Evolutionary conservation across 2,329 filamentous ascomycete species (phyloP).

Genomic region (Proliferodiscus dingleyae): DNA sequence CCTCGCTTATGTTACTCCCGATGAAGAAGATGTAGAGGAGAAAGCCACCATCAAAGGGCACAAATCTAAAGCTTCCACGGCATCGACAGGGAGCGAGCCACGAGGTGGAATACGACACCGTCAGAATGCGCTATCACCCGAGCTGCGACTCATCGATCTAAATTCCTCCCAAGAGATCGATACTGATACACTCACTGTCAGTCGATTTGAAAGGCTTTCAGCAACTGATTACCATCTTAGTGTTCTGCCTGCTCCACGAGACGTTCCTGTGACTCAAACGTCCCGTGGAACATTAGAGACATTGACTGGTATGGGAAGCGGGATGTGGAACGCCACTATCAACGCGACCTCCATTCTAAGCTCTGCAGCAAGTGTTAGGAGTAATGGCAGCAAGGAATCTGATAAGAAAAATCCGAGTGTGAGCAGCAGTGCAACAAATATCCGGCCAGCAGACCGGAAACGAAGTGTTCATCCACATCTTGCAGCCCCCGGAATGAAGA

Average conservation of each 20-base stretch:
- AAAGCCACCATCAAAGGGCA: slow-evolving; percentile 33
- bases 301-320: slow-evolving; percentile 64
- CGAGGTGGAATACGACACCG: slow-evolving; percentile 63
- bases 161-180: slow-evolving; percentile 77
- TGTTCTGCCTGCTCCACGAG: slow-evolving; percentile 71
- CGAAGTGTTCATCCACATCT: slow-evolving; percentile 27
- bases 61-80: slow-evolving; percentile 36
- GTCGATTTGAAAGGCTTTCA: slow-evolving; percentile 78
- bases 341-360: slow-evolving; percentile 84
- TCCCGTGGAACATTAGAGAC: slow-evolving; percentile 73
- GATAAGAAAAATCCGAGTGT: slow-evolving; percentile 47
- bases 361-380: slow-evolving; percentile 73
- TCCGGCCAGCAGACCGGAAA: slow-evolving; percentile 41
- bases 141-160: slow-evolving; percentile 86
- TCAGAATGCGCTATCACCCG: slow-evolving; percentile 77
- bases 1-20: slow-evolving; percentile 80
- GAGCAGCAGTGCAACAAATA: slow-evolving; percentile 33
- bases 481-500: slow-evolving; percentile 58
- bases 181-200: slow-evolving; percentile 80
- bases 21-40: slow-evolving; percentile 47
- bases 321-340: slow-evolving; percentile 87
- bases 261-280: slow-evolving; percentile 52
- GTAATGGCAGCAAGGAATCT: slow-evolving; percentile 49
- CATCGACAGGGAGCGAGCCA: slow-evolving; percentile 52
- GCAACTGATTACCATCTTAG: slow-evolving; percentile 90